Evolutionary conservation across 208 protist species (phyloP).

Genomic region (Endotrypanum monterogeii): DNA sequence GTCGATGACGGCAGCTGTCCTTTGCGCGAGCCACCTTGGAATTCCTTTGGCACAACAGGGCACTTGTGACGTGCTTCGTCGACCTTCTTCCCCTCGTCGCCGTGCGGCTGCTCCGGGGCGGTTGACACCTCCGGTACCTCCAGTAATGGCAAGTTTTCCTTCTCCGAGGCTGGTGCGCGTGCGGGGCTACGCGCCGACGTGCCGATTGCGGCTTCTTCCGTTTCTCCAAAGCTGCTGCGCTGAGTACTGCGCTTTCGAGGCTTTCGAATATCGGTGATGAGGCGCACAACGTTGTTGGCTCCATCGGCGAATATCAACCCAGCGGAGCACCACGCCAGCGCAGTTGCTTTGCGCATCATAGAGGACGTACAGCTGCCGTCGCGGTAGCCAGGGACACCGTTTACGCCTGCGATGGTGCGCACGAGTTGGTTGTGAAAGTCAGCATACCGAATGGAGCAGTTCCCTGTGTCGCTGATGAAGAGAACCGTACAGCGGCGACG

Average conservation of each 20-base stretch:
- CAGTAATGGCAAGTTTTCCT: too few species aligned
- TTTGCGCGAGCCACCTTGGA: not conserved
- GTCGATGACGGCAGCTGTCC: not conserved
- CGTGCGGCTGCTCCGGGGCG: not conserved
- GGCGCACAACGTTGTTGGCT: conserved; percentile 60
- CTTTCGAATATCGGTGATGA: conserved; percentile 50
- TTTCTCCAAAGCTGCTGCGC: not conserved
- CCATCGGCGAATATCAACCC: conserved; percentile 74
- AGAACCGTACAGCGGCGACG: conserved; percentile 38
- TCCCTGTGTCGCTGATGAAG: conserved; percentile 83
- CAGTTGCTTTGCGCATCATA: conserved; percentile 49
- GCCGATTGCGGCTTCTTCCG: not conserved
- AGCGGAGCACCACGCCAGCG: conserved; percentile 56
- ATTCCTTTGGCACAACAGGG: not conserved
- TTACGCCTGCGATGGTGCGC: conserved; percentile 70
- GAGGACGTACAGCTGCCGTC: conserved; percentile 62
- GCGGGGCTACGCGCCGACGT: not conserved
- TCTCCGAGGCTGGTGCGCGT: not conserved
- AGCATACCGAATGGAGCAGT: conserved; percentile 71
- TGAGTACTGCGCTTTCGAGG: not conserved
- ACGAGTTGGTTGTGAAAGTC: conserved; percentile 66
- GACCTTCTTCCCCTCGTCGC: not conserved
- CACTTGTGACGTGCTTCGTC: not conserved
- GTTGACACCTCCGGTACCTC: not conserved
- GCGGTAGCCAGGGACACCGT: conserved; percentile 75